These are phyloP conservation scores for Chlamydomonas schloesseri DNA, from an alignment of 139 green algal species.

Conservation along the genomic window DNA sequence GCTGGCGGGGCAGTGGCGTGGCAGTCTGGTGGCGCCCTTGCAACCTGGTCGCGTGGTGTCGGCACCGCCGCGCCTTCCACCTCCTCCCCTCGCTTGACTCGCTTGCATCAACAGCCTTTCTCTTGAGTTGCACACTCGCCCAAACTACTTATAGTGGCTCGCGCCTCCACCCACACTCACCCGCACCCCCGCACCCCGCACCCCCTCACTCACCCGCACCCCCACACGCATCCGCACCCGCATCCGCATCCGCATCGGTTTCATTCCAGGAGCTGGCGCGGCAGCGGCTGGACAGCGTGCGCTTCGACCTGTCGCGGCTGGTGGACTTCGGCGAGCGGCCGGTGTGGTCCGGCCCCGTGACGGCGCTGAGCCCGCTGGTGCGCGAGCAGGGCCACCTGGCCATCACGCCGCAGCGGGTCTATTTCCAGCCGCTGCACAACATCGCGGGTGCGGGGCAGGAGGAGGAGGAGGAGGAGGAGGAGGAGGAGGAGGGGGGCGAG, in stretches of 20 bases:
- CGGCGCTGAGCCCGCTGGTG: slow-evolving; percentile 72
- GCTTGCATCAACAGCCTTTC: too few relatives aligned
- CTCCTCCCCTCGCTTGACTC: too few relatives aligned
- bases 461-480: neutral
- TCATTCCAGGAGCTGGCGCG: slow-evolving; percentile 50
- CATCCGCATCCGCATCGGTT: neutral
- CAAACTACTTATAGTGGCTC: too few relatives aligned
- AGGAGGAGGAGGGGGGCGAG: neutral
- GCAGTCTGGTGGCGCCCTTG: too few relatives aligned
- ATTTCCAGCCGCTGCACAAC: slow-evolving; percentile 92
- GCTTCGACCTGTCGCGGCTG: slow-evolving; percentile 84
- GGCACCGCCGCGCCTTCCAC: too few relatives aligned
- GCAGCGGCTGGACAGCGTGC: slow-evolving; percentile 57
- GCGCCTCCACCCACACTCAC: neutral
- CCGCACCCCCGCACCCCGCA: too few relatives aligned
- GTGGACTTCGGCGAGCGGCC: slow-evolving; percentile 79
- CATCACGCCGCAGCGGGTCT: slow-evolving; percentile 81
- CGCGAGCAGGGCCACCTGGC: slow-evolving; percentile 80
- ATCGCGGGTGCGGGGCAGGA: slow-evolving; percentile 54
- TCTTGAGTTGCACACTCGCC: too few relatives aligned
- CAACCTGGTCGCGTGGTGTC: too few relatives aligned
- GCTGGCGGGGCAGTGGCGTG: too few relatives aligned
- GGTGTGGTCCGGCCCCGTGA: slow-evolving; percentile 54
- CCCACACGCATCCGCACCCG: neutral
- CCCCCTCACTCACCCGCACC: neutral